Evolutionary conservation across 1,284 basidiomycete species (phyloP).

Genomic region (Apiotrichum gamsii): DNA sequence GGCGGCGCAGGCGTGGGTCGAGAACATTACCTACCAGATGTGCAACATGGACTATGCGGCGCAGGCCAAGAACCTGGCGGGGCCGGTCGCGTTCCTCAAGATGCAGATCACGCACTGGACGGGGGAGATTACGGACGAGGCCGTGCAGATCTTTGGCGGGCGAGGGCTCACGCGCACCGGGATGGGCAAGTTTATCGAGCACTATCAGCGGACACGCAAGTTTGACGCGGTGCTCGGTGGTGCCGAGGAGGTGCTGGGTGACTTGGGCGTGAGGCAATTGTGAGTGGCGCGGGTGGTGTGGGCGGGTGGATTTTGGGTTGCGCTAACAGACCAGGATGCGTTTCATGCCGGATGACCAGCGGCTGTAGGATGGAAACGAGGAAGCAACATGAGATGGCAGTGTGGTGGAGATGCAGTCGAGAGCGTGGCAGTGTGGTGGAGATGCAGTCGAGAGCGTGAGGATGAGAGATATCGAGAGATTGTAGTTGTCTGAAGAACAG

Average conservation of each 20-base stretch:
- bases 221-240: slow-evolving; percentile 65
- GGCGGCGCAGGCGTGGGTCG: slow-evolving; percentile 79
- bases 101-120: slow-evolving; percentile 54
- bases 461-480: too few relatives aligned
- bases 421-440: too few relatives aligned
- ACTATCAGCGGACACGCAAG: slow-evolving; percentile 60
- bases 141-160: slow-evolving; percentile 50
- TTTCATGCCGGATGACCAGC: neutral
- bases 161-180: slow-evolving; percentile 15
- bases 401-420: too few relatives aligned
- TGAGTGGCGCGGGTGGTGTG: slow-evolving; percentile 2
- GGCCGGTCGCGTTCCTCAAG: slow-evolving; percentile 50
- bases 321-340: neutral
- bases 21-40: slow-evolving; percentile 87
- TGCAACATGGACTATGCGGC: slow-evolving; percentile 70
- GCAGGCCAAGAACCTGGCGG: slow-evolving; percentile 53
- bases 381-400: too few relatives aligned
- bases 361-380: too few relatives aligned
- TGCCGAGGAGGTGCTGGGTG: slow-evolving; percentile 50
- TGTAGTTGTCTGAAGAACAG: too few relatives aligned
- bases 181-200: slow-evolving; percentile 55
- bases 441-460: too few relatives aligned
- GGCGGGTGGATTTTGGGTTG: too few relatives aligned
- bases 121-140: slow-evolving; percentile 50
- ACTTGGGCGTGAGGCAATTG: slow-evolving; percentile 52